These are phyloP conservation scores for Scedosporium apiospermum DNA, from an alignment of 2,329 filamentous ascomycete species.

Conservation along the genomic window DNA sequence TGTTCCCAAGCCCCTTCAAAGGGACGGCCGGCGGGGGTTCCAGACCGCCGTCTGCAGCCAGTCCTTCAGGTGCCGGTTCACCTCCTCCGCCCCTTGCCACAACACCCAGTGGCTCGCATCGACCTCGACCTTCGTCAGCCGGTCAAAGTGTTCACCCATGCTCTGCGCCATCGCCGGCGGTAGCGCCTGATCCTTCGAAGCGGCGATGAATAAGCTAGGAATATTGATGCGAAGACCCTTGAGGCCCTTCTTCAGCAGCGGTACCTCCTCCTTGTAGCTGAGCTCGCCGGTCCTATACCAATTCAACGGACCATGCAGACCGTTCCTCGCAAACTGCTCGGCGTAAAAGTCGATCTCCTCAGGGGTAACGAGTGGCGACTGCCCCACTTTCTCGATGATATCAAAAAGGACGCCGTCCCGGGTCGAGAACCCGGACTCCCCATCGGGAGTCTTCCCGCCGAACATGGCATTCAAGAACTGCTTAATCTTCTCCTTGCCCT, in stretches of 20 bases:
- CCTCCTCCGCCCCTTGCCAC: slow-evolving; percentile 59
- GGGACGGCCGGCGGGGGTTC: slow-evolving; percentile 21
- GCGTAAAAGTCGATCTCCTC: slow-evolving; percentile 73
- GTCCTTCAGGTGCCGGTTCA: slow-evolving; percentile 57
- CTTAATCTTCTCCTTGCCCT: slow-evolving; percentile 51
- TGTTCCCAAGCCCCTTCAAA: slow-evolving; percentile 18
- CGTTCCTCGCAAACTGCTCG: slow-evolving; percentile 58
- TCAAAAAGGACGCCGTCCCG: slow-evolving; percentile 55
- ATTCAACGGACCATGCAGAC: slow-evolving; percentile 71
- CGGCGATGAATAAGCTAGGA: slow-evolving; percentile 68
- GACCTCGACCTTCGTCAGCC: slow-evolving; percentile 57
- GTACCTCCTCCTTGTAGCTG: slow-evolving; percentile 68
- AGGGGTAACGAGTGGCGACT: slow-evolving; percentile 49
- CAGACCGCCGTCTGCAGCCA: slow-evolving; percentile 47
- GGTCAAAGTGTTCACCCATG: slow-evolving; percentile 61
- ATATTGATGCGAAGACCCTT: slow-evolving; percentile 34
- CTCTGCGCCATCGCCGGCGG: slow-evolving; percentile 59
- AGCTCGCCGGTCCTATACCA: slow-evolving; percentile 73
- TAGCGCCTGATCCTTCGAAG: slow-evolving; percentile 61
- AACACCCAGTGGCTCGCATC: slow-evolving; percentile 73
- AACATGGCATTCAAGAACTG: slow-evolving; percentile 65
- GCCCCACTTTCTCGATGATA: slow-evolving; percentile 46
- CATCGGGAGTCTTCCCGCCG: slow-evolving; percentile 50
- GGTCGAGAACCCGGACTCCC: slow-evolving; percentile 48
- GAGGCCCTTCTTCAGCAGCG: slow-evolving; percentile 46